Evolutionary conservation across 2,329 filamentous ascomycete species (phyloP).

Genomic region (Pseudogymnoascus sp.): DNA sequence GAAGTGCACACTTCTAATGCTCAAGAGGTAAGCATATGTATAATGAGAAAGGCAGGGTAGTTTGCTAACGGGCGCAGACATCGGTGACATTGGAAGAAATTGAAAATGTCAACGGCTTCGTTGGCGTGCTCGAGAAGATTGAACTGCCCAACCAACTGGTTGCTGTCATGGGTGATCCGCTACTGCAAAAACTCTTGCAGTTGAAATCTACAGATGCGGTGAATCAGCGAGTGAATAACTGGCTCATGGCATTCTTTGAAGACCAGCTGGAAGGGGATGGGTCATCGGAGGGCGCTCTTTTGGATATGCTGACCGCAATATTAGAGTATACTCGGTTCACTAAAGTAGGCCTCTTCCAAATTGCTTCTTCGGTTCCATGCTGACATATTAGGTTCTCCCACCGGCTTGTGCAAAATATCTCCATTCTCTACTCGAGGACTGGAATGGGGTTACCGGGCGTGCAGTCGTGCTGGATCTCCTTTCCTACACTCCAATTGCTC

Average conservation of each 20-base stretch:
- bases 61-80: conserved; percentile 36
- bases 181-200: conserved; percentile 71
- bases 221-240: conserved; percentile 46
- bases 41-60: conserved; percentile 5
- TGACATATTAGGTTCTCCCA: conserved; percentile 27
- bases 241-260: conserved; percentile 48
- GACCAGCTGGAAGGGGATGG: conserved; percentile 46
- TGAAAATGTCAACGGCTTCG: conserved; percentile 60
- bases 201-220: conserved; percentile 48
- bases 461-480: conserved; percentile 50
- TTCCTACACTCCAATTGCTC: conserved; percentile 43
- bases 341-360: conserved; percentile 37
- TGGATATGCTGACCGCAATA: conserved; percentile 48
- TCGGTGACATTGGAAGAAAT: conserved; percentile 70
- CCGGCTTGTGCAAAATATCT: conserved; percentile 38
- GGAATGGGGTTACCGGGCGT: conserved; percentile 52
- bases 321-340: conserved; percentile 47
- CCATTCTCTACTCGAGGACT: conserved; percentile 46
- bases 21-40: conserved; percentile 44
- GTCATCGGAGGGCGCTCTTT: conserved; percentile 38
- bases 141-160: conserved; percentile 76
- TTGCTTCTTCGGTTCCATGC: not conserved
- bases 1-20: conserved; percentile 66
- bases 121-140: conserved; percentile 65
- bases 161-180: conserved; percentile 64